Base-by-base conservation (phyloP, 1,139 yeast genomes). In the Oligophagozyma castellii region DNA sequence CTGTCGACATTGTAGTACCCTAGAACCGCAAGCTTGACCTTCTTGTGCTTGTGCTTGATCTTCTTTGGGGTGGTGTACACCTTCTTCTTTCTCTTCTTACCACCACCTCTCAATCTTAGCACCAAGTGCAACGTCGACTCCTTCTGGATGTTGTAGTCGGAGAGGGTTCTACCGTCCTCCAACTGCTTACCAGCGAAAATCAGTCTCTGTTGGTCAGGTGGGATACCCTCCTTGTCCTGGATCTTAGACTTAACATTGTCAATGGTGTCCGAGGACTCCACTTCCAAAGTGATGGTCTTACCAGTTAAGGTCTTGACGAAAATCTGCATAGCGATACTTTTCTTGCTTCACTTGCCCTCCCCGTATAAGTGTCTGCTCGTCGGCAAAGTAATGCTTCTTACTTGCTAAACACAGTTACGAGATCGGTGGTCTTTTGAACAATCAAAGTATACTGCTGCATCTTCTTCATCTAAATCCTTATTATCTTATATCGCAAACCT, bases 11-110 rank as follows among this genome's bases (percentile, higher is more conserved):
- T 86, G 86, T 86, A 92, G 92, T 86, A 89, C 61, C 93, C 84
- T 67, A 89, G 81, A 65, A 89, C 95, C 67, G 96, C 96, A 62
- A 89, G 76, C 79, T 89, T 89, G 70, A 80, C 80, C 75, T 86
- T 86, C 83, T 83, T 89, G 79, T 83, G 95, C 80, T 83, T 84
- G 93, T 89, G 96, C 73, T 72, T 83, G 72, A 89, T 81, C 80
- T 86, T 89, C 89, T 89, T 89, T 75, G 99, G 99, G 63, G 98
- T 89, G 73, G 96, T 86, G 89, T 89, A 92, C 63, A 84, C 95
- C 94, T 92, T 92, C 86, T 84, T 84, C 84, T 81, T 83, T 81
- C 93, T 86, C 84, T 89, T 89, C 80, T 89, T 89, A 80, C 95
- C 96, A 73, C 94, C 94, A 79, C 96, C 96, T 76, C 96, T 81